phyloP scores from a whole-genome alignment of 352 stramenopile species.

The Globisporangium solare region DNA sequence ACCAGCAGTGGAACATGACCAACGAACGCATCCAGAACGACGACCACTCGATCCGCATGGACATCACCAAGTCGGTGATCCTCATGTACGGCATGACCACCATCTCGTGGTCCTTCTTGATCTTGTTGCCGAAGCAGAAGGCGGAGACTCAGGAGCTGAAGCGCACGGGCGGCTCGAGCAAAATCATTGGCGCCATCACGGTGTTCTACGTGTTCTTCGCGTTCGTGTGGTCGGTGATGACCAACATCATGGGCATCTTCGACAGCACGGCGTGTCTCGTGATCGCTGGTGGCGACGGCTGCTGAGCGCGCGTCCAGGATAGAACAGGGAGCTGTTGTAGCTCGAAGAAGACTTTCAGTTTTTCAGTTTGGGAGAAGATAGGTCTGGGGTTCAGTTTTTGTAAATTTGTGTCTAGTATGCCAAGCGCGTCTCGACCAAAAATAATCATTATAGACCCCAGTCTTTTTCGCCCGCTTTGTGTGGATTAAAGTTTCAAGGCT shows the following conservation, averaged over 20 bases:
- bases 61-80: constrained; percentile 36
- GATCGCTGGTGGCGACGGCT: constrained; percentile 21
- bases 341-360: no score
- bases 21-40: constrained; percentile 37
- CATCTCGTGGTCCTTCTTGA: constrained; percentile 28
- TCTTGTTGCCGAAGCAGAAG: constrained; percentile 44
- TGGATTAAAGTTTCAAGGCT: no score
- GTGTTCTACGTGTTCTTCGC: constrained; percentile 27
- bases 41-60: constrained; percentile 23
- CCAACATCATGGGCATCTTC: constrained; percentile 24
- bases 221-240: constrained; percentile 18
- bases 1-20: constrained; percentile 29
- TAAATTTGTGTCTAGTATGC: no score
- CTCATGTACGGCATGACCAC: constrained; percentile 32
- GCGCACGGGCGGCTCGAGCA: constrained; percentile 32
- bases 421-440: no score
- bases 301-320: no score
- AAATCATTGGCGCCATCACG: constrained; percentile 28
- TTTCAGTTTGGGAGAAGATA: no score
- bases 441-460: no score
- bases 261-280: constrained; percentile 20
- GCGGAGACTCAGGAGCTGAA: constrained; percentile 35
- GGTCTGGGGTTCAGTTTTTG: no score
- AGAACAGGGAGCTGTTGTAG: no score
- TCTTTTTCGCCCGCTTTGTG: no score